phyloP scores from a whole-genome alignment of 805 yeast species.

The Pichia californica region DNA sequence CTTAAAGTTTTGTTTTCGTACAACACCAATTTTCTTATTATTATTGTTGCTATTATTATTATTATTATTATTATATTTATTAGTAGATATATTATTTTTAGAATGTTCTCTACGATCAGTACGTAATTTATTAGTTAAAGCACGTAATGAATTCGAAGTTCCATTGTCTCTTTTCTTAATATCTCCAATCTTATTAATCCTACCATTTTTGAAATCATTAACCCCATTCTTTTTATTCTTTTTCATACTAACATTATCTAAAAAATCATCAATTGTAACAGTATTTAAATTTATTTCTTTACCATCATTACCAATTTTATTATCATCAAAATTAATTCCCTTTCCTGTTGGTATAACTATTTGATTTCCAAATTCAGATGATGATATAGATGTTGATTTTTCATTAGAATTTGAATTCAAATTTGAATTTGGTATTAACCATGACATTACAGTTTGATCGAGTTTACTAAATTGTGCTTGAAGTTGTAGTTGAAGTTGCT shows the following conservation, averaged over 20 bases:
- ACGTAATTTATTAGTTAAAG: conserved; percentile 25
- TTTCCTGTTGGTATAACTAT: conserved; percentile 22
- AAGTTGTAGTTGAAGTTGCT: conserved; percentile 40
- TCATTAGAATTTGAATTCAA: not conserved
- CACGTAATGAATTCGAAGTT: conserved; percentile 16
- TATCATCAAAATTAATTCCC: conserved; percentile 19
- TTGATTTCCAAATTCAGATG: conserved; percentile 6
- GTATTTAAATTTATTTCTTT: not conserved
- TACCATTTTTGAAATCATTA: conserved; percentile 5
- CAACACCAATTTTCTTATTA: too few relatives aligned
- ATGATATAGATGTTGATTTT: not conserved
- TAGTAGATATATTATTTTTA: not conserved
- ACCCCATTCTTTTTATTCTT: conserved; percentile 17
- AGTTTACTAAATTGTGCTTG: conserved; percentile 37
- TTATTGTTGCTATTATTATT: not conserved
- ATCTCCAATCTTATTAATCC: conserved; percentile 11
- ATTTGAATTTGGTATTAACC: conserved; percentile 27
- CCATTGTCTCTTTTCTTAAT: conserved; percentile 5
- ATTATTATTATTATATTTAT: conserved; percentile 2
- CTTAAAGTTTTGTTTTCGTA: too few relatives aligned
- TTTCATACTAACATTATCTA: conserved; percentile 13
- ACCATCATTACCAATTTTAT: not conserved
- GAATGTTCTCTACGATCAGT: conserved; percentile 15
- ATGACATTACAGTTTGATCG: conserved; percentile 31
- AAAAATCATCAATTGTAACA: conserved; percentile 11